Evolutionary conservation across 495 filamentous ascomycete genomes (phyloP).

Genomic region (Daldinia loculata): DNA sequence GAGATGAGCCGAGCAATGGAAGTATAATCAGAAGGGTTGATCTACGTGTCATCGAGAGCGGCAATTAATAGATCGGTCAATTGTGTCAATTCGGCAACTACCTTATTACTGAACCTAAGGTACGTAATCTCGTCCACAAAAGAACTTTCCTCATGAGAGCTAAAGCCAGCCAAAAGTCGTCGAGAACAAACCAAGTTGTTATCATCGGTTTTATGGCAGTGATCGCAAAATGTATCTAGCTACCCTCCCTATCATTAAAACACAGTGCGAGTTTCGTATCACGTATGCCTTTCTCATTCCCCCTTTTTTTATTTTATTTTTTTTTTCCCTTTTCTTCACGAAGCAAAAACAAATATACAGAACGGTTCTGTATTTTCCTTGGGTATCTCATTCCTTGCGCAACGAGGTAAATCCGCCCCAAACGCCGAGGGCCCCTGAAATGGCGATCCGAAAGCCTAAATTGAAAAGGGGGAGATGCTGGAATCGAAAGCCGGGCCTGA

Average conservation of each 20-base stretch:
- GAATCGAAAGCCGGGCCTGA: neutral
- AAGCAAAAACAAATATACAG: neutral
- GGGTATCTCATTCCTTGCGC: slow-evolving; percentile 16
- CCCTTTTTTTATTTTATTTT: no score
- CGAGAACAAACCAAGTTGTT: no score
- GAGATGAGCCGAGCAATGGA: neutral
- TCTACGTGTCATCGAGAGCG: no score
- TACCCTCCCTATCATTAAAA: neutral
- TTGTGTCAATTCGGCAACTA: no score
- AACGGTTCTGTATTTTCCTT: neutral
- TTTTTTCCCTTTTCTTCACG: neutral
- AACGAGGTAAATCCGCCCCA: neutral
- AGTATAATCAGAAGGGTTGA: no score
- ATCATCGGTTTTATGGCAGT: no score
- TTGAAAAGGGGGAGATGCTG: neutral
- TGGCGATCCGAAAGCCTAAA: neutral
- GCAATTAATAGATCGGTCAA: no score
- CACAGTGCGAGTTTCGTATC: no score
- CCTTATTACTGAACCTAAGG: neutral
- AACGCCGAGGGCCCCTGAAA: slow-evolving; percentile 3
- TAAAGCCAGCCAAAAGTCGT: no score
- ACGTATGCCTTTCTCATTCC: no score
- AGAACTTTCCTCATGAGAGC: no score
- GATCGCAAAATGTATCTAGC: neutral
- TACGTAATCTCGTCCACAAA: neutral